These are phyloP conservation scores for Nigrospora sphaerica DNA, from an alignment of 2,329 filamentous ascomycete species.

Conservation along the genomic window DNA sequence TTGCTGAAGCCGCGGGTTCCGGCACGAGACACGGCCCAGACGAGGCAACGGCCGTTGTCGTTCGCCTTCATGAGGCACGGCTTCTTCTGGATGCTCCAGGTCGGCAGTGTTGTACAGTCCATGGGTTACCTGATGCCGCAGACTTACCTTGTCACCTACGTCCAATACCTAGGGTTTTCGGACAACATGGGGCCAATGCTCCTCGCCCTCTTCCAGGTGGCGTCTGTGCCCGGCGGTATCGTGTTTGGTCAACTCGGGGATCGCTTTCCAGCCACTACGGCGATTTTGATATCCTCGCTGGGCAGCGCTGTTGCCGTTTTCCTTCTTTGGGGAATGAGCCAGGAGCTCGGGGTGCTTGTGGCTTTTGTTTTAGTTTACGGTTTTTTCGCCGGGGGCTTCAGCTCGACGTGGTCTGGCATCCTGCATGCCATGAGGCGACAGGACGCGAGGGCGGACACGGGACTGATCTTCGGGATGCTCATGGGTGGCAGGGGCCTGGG, in stretches of 20 bases:
- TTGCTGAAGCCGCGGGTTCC: slow-evolving; percentile 51
- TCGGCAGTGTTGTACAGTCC: slow-evolving; percentile 51
- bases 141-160: slow-evolving; percentile 55
- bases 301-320: slow-evolving; percentile 50
- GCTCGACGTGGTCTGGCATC: slow-evolving; percentile 46
- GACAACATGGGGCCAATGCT: slow-evolving; percentile 33
- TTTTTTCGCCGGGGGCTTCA: slow-evolving; percentile 58
- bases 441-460: not conserved
- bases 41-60: slow-evolving; percentile 26
- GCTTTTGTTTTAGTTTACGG: slow-evolving; percentile 57
- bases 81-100: slow-evolving; percentile 50
- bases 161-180: slow-evolving; percentile 14
- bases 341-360: slow-evolving; percentile 44
- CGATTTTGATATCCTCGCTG: slow-evolving; percentile 48
- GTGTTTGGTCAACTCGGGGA: slow-evolving; percentile 20
- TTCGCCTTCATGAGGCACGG: slow-evolving; percentile 44
- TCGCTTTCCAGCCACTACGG: slow-evolving; percentile 34
- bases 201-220: slow-evolving; percentile 47
- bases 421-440: slow-evolving; percentile 10
- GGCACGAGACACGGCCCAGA: slow-evolving; percentile 18
- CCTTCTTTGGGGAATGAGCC: slow-evolving; percentile 55
- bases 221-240: slow-evolving; percentile 51
- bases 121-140: slow-evolving; percentile 57
- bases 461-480: not conserved
- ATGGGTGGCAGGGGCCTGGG: not conserved